These are phyloP conservation scores for Boehmeria nivea DNA, from an alignment of 306 rosid genomes.

Conservation along the genomic window DNA sequence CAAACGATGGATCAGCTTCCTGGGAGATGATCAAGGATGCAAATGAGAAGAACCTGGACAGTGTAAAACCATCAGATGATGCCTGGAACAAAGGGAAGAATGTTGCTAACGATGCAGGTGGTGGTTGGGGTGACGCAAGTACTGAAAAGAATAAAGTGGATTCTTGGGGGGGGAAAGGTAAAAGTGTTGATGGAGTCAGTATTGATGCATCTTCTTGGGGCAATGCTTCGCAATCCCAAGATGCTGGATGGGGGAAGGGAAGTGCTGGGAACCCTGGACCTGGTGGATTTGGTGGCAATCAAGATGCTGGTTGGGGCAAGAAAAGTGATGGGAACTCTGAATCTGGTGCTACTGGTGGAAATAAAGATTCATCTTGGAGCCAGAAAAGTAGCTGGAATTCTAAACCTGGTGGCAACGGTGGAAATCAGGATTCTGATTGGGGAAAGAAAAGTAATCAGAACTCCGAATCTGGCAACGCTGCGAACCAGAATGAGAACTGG, in stretches of 20 bases:
- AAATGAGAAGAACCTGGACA: slow-evolving; percentile 9
- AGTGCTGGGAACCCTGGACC: slow-evolving; percentile 35
- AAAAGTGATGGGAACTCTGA: slow-evolving; percentile 25
- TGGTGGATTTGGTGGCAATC: slow-evolving; percentile 17
- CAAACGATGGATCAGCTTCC: slow-evolving; percentile 6
- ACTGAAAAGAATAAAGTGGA: slow-evolving; percentile 23
- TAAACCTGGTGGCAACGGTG: slow-evolving; percentile 22
- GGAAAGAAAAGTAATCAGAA: slow-evolving; percentile 10
- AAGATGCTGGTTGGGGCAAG: slow-evolving; percentile 25
- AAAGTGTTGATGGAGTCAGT: neutral
- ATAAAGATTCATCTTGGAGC: neutral
- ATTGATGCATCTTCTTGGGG: neutral
- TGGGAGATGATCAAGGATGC: slow-evolving; percentile 17
- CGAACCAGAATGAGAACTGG: slow-evolving; percentile 2
- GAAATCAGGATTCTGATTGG: slow-evolving; percentile 4
- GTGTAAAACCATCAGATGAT: slow-evolving; percentile 8
- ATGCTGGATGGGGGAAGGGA: slow-evolving; percentile 33
- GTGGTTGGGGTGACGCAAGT: slow-evolving; percentile 24
- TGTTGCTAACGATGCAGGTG: slow-evolving; percentile 4
- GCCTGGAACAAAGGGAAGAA: slow-evolving; percentile 27
- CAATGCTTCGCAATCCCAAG: neutral
- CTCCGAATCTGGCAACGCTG: slow-evolving; percentile 21
- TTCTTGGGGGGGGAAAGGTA: slow-evolving; percentile 33
- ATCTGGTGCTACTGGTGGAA: neutral
- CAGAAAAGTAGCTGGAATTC: slow-evolving; percentile 9